Conservation (phyloP, 805 yeast species). For the Candida pseudoglaebosa region DNA sequence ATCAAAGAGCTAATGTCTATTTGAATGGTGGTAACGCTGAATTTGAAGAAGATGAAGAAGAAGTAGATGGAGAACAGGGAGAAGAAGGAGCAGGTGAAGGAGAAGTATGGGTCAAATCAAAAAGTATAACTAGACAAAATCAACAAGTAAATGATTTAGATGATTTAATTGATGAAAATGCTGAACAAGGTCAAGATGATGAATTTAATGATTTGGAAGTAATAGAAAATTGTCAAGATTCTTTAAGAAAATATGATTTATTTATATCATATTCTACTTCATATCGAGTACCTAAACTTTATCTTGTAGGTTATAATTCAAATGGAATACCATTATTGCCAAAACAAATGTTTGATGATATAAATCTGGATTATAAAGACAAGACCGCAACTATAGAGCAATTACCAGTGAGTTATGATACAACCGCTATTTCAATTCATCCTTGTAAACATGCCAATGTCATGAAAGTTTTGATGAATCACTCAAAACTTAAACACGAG, state of each 20-base stretch:
- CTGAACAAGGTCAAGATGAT: conserved; percentile 19
- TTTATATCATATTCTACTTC: conserved; percentile 92
- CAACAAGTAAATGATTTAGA: conserved; percentile 38
- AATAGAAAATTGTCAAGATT: conserved; percentile 20
- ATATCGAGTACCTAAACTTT: conserved; percentile 93
- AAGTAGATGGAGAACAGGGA: conserved; percentile 45
- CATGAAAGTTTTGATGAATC: conserved; percentile 80
- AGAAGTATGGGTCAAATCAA: conserved; percentile 57
- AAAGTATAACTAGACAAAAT: conserved; percentile 5
- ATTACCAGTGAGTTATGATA: conserved; percentile 75
- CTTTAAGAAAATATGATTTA: conserved; percentile 74
- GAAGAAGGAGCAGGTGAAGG: conserved; percentile 35
- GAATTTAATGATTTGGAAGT: conserved; percentile 30
- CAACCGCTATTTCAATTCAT: conserved; percentile 85
- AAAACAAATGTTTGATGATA: conserved; percentile 90
- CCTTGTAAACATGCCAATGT: conserved; percentile 96
- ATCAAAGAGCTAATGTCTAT: conserved; percentile 60
- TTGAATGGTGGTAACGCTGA: conserved; percentile 43
- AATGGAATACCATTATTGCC: conserved; percentile 87
- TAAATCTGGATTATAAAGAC: conserved; percentile 84
- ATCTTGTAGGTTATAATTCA: conserved; percentile 78
- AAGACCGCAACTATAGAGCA: conserved; percentile 95
- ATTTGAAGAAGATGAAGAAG: conserved; percentile 30
- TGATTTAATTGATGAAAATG: conserved; percentile 40
- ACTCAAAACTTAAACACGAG: conserved; percentile 50